A percentile compares a stretch with the other conserved stretches of the same genome.
phyloP scores from a whole-genome alignment of 139 green algal genomes.

The Coelastrella sp. region DNA sequence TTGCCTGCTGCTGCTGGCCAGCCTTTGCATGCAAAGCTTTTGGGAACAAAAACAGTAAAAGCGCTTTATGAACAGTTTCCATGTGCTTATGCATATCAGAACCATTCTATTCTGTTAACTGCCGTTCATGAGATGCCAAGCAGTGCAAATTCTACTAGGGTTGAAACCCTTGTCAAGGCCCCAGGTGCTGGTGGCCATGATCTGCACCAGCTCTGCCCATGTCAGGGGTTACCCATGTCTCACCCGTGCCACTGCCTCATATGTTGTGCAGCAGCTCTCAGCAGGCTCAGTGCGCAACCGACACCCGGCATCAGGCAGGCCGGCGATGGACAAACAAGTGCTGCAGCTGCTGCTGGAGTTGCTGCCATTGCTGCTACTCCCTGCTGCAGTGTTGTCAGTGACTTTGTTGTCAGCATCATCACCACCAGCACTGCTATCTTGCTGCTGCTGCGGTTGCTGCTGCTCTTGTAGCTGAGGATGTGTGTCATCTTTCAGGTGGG shows the following conservation, averaged over 20 bases:
- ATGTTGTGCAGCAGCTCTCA: slow-evolving; percentile 55
- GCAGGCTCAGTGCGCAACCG: slow-evolving; percentile 49
- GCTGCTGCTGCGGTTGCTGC: background rate
- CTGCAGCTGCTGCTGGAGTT: slow-evolving; percentile 2
- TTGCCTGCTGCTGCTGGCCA: too few species aligned
- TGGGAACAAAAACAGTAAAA: too few species aligned
- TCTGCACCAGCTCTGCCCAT: background rate
- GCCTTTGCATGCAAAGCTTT: too few species aligned
- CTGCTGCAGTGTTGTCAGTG: background rate
- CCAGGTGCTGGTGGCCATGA: too few species aligned
- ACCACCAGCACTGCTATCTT: background rate
- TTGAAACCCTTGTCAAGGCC: too few species aligned
- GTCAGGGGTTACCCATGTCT: background rate
- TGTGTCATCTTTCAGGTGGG: too few species aligned
- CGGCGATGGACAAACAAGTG: background rate
- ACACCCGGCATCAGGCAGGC: slow-evolving; percentile 26
- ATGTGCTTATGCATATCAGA: too few species aligned
- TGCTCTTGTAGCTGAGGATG: background rate
- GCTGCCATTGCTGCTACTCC: background rate
- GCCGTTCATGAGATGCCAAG: too few species aligned
- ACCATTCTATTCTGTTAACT: too few species aligned
- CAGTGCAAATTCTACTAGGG: too few species aligned
- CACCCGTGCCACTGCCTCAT: slow-evolving; percentile 48
- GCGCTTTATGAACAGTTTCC: too few species aligned
- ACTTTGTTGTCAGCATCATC: background rate